A percentile compares a stretch with the other conserved stretches of the same genome.
These are phyloP conservation scores for Xylariaceae sp. DNA, from an alignment of 2,329 filamentous ascomycete genomes.

Conservation along the genomic window DNA sequence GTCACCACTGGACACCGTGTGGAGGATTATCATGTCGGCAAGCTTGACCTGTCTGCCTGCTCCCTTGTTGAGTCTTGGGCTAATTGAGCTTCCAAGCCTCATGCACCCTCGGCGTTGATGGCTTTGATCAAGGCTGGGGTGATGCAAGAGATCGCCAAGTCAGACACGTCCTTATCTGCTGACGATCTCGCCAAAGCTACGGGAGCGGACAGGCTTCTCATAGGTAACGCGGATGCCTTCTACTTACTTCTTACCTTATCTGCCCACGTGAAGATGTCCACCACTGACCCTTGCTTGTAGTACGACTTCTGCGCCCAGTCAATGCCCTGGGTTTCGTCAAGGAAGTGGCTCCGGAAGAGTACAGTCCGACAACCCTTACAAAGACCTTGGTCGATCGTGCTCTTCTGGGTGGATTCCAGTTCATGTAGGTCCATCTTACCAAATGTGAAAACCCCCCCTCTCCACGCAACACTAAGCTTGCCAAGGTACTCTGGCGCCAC, in stretches of 20 bases:
- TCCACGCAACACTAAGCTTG: not conserved
- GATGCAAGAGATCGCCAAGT: slow-evolving; percentile 10
- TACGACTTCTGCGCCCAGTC: slow-evolving; percentile 27
- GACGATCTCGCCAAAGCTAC: slow-evolving; percentile 6
- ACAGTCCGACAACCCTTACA: slow-evolving; percentile 9
- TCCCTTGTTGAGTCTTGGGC: not conserved
- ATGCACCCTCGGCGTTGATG: slow-evolving; percentile 10
- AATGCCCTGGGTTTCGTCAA: slow-evolving; percentile 9
- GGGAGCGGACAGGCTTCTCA: slow-evolving; percentile 8
- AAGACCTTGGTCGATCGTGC: slow-evolving; percentile 8
- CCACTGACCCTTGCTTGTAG: slow-evolving; percentile 13
- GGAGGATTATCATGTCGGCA: slow-evolving; percentile 12
- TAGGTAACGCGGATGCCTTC: slow-evolving; percentile 3
- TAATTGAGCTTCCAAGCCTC: slow-evolving; percentile 3
- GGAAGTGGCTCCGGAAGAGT: slow-evolving; percentile 7
- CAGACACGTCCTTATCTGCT: slow-evolving; percentile 6
- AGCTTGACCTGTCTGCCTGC: not conserved
- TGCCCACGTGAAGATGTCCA: too few relatives aligned
- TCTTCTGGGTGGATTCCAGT: slow-evolving; percentile 10
- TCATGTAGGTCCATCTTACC: too few relatives aligned
- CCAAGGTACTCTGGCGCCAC: slow-evolving; percentile 7
- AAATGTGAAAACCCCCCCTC: not conserved
- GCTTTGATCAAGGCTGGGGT: slow-evolving; percentile 10
- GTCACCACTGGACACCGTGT: slow-evolving; percentile 8
- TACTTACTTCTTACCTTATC: not conserved